Evolutionary conservation across 2,329 filamentous ascomycete genomes (phyloP).

Genomic region (Coniochaeta ligniaria): DNA sequence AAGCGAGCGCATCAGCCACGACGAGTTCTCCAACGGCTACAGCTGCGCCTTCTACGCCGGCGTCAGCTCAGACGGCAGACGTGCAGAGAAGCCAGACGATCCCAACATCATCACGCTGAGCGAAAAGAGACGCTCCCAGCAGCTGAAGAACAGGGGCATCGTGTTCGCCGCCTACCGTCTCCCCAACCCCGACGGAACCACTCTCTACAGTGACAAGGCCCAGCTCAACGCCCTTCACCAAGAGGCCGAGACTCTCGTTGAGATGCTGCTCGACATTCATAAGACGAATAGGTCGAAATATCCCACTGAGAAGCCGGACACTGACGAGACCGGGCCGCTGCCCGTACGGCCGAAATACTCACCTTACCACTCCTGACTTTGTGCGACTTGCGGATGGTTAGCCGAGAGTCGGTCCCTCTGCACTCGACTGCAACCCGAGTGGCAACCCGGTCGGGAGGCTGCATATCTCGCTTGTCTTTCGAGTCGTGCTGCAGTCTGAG

Average conservation of each 20-base stretch:
- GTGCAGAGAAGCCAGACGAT: not conserved
- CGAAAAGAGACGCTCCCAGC: not conserved
- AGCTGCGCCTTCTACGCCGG: constrained; percentile 45
- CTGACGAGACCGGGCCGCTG: not conserved
- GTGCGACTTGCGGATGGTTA: not conserved
- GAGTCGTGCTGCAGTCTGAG: too few relatives aligned
- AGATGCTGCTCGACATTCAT: constrained; percentile 45
- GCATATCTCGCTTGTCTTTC: not conserved
- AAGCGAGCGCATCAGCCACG: constrained; percentile 29
- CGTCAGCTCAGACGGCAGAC: constrained; percentile 8
- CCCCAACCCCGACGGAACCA: constrained; percentile 29
- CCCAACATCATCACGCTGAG: constrained; percentile 12
- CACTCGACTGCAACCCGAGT: not conserved
- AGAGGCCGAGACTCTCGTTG: constrained; percentile 45
- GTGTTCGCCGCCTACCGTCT: constrained; percentile 50
- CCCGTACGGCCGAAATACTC: not conserved
- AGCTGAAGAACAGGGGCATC: constrained; percentile 37
- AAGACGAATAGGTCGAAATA: constrained; percentile 1
- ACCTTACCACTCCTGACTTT: not conserved
- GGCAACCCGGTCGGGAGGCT: not conserved
- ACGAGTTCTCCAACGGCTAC: constrained; percentile 44
- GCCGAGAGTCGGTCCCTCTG: not conserved
- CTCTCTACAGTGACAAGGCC: constrained; percentile 24
- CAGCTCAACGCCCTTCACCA: constrained; percentile 38
- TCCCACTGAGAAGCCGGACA: not conserved